Conservation (phyloP, 495 filamentous ascomycete species). For the Podospora anserina region DNA sequence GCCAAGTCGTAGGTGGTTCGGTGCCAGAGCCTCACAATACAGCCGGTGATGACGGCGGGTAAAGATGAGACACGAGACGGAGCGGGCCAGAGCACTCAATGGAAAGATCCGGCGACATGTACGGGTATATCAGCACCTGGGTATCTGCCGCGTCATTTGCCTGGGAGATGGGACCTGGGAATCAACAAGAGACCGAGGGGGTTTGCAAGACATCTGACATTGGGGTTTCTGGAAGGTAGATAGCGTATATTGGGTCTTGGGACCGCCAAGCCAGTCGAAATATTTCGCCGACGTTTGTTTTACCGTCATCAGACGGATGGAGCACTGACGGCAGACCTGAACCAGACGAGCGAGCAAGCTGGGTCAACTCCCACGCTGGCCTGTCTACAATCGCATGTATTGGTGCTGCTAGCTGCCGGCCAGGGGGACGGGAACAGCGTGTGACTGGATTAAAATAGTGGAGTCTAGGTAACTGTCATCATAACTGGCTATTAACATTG, state of each 20-base stretch:
- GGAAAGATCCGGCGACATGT: slow-evolving; percentile 20
- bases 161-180: slow-evolving; percentile 10
- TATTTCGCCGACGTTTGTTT: slow-evolving; percentile 24
- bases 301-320: slow-evolving; percentile 16
- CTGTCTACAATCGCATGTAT: background rate
- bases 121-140: slow-evolving; percentile 23
- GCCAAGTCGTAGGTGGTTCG: slow-evolving; percentile 11
- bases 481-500: background rate
- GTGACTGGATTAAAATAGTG: slow-evolving; percentile 10
- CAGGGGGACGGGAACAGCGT: slow-evolving; percentile 9
- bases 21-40: slow-evolving; percentile 27
- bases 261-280: slow-evolving; percentile 23
- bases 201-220: slow-evolving; percentile 11
- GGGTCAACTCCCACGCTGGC: slow-evolving; percentile 1
- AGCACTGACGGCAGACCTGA: slow-evolving; percentile 1
- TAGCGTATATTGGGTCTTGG: slow-evolving; percentile 17
- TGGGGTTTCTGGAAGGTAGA: slow-evolving; percentile 11
- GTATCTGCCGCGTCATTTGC: slow-evolving; percentile 16
- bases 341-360: slow-evolving; percentile 13
- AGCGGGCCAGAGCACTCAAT: slow-evolving; percentile 8
- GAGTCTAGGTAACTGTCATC: background rate
- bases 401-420: background rate
- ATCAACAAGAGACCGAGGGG: slow-evolving; percentile 8
- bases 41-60: slow-evolving; percentile 21
- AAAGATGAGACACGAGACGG: slow-evolving; percentile 21